Percentiles rank a stretch among this genome's conserved stretches.
Conservation (phyloP, 192 early-diverging fungal genomes). For the Entrophospora sp. region DNA sequence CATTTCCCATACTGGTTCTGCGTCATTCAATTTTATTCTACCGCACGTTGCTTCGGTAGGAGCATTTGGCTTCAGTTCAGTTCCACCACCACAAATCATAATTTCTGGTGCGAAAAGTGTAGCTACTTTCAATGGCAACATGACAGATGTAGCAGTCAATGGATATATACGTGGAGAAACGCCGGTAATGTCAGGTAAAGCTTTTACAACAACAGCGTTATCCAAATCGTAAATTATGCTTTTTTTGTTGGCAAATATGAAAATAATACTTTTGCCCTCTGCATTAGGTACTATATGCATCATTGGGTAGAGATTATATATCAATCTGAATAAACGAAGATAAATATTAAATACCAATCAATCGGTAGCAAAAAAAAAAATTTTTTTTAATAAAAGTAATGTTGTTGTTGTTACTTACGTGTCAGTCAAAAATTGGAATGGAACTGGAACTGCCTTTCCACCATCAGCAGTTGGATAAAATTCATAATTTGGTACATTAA, state of each 20-base stretch:
- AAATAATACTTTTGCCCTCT: slow-evolving; percentile 25
- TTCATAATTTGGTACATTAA: slow-evolving; percentile 40
- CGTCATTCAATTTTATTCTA: slow-evolving; percentile 32
- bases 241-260: slow-evolving; percentile 42
- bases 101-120: slow-evolving; percentile 48
- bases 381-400: too few species aligned
- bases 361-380: too few species aligned
- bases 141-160: slow-evolving; percentile 41
- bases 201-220: slow-evolving; percentile 29
- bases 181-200: slow-evolving; percentile 35
- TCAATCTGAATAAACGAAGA: too few species aligned
- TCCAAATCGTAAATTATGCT: slow-evolving; percentile 42
- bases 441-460: slow-evolving; percentile 18
- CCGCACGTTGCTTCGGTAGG: slow-evolving; percentile 37
- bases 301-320: slow-evolving; percentile 42
- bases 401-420: too few species aligned
- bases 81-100: slow-evolving; percentile 51
- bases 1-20: slow-evolving; percentile 42
- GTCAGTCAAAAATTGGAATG: slow-evolving; percentile 38
- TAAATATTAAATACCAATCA: too few species aligned
- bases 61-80: slow-evolving; percentile 16
- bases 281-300: slow-evolving; percentile 38
- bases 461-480: slow-evolving; percentile 15
- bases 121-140: slow-evolving; percentile 44
- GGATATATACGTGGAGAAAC: slow-evolving; percentile 45